phyloP scores from a whole-genome alignment of 78 protist species.

The Dictyostelium intermedium region DNA sequence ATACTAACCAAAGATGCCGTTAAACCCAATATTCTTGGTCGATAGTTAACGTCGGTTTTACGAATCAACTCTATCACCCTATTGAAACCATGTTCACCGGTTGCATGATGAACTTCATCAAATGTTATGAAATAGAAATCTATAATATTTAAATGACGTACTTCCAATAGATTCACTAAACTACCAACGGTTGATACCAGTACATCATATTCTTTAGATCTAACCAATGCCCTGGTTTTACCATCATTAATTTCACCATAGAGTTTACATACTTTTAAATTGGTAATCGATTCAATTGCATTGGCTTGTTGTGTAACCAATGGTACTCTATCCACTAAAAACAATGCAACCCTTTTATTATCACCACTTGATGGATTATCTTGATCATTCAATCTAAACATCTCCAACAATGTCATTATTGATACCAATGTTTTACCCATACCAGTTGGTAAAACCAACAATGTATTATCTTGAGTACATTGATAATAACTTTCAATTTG shows the following conservation, averaged over 20 bases:
- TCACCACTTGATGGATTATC: background rate
- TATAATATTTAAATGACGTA: background rate
- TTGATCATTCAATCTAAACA: background rate
- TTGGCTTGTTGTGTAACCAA: slow-evolving; percentile 55
- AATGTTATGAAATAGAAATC: slow-evolving; percentile 60
- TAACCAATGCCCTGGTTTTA: background rate
- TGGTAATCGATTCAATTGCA: background rate
- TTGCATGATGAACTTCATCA: slow-evolving; percentile 82
- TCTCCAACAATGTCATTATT: background rate
- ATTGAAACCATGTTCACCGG: slow-evolving; percentile 33
- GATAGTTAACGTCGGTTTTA: background rate
- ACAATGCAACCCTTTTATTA: background rate
- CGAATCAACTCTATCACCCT: background rate
- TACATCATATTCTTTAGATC: slow-evolving; percentile 6
- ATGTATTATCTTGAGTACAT: background rate
- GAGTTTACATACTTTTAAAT: background rate
- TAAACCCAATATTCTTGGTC: slow-evolving; percentile 33
- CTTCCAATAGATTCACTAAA: background rate
- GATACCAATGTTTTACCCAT: slow-evolving; percentile 30
- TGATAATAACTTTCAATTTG: slow-evolving; percentile 27
- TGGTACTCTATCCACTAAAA: slow-evolving; percentile 51
- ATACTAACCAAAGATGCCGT: background rate
- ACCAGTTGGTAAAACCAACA: slow-evolving; percentile 60
- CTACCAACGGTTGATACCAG: slow-evolving; percentile 17
- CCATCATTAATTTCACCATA: background rate